Base-by-base conservation (phyloP, 768 basidiomycete species). In the Pisolithus marmoratus region DNA sequence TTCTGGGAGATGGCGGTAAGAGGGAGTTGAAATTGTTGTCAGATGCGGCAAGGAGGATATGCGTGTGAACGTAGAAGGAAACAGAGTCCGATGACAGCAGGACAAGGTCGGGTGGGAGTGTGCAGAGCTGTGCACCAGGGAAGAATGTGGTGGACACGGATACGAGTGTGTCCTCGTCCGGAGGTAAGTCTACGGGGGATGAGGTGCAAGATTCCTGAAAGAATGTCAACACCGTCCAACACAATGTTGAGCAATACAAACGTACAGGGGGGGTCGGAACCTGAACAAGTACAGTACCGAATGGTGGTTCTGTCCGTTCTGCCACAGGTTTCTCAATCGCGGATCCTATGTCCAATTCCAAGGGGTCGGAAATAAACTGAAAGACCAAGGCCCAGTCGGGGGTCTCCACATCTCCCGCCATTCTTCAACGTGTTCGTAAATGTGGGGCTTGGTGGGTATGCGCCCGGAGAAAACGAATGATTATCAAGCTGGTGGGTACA, bases 91-190 rank as follows among this genome's bases (percentile, higher is more conserved):
- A 75, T 3, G 87, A 83, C 50, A 90, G 70, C 46, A 90, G 69
- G 58, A 85, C 74, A 40, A 82, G 58, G 62, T 92, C 85, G 1
- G 85, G 81, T 2, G 75, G 73, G 19, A 75, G 63, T 0, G 77
- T 59, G 34, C 79, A 72, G 54, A 77, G 76, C 54, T 81, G 78
- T 3, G 85, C 81, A 36, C 79, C 82, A 2, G 89, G 87, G 60
- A 79, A 84, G n/a, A 91, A 92, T 0, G 87, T 87, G 23, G 90
- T 92, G 14, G 88, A 90, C 31, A 92, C 81, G 1, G 88, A 88
- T 51, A 91, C 84, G 48, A 75, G 70, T 2, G 74, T 69, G 42
- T 67, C 77, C 58, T 76, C 75, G 68, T 81, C 63, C 15, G 51
- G 37, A 19, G 65, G 50, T 19, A 68, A 62, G 34, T 64, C 62